Base-by-base conservation (phyloP, 75 land plant genomes). In the Pinus taeda region DNA sequence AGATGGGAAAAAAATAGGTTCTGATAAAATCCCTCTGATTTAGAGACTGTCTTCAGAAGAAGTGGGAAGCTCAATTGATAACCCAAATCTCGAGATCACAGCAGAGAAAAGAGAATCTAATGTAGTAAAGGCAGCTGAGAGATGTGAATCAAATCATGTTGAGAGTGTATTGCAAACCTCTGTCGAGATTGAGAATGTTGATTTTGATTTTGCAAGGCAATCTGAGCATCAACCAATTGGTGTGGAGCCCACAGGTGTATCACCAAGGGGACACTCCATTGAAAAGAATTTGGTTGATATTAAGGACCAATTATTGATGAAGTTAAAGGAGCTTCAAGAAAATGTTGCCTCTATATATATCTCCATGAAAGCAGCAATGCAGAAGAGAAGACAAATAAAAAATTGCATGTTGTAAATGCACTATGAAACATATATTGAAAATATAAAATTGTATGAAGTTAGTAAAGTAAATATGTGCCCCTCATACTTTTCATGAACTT, bases 341-440 rank as follows among this genome's bases (percentile, higher is more conserved):
- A 84, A 39, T 33, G 90, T 83, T 2, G 85, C 87, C 0, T 58
- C 85, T 12, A 85, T 84, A 8, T 83, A 87, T 36, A 30, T 63
- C 15, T 60, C 74, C 20, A 77, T 87, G 79, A 93, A 93, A 76
- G 81, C 81, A 13, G 67, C 88, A 15, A 90, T 78, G 8, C 85
- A 85, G 77, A 79, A 78, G 78, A 78, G 90, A 60, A 82, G 96
- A 57, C 84, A 84, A 61, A 26, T 26, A 26, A 26, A 26, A 26
- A 26, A 26, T 26, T 26, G 26, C 26, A 26, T 26, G 26, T 26
- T 26, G 26, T 26, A 26, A 26, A 26, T 26, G 26, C 26, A 26
- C 0, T 26, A 0, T 26, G 26, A 26, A 26, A 26, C 26, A 26
- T 26, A 26, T 26, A 26, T 26, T 26, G 26, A 26, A 26, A 26